Base-by-base conservation (phyloP, 495 filamentous ascomycete genomes). In the Letharia lupina region DNA sequence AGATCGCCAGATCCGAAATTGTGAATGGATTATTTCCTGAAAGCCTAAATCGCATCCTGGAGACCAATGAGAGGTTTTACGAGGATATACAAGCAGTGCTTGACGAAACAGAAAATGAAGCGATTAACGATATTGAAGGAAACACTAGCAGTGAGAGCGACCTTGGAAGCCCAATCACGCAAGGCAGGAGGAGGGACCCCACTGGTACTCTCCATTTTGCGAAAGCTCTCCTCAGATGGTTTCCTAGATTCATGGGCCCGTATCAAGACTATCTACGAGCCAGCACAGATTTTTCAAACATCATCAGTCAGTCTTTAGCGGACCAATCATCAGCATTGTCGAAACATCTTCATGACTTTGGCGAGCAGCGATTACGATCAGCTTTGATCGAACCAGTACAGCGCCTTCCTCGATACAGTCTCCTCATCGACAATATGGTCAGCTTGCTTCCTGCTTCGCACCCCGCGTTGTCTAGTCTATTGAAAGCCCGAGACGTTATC, bases 381-480 rank as follows among this genome's bases (percentile, higher is more conserved):
- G 80, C 93, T 61, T 81, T 98, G 54, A 98, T 98, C 76, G 94
- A 99, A 76, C 94, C 94, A 1, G 92, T 99, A 12, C 94, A 99
- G 74, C 83, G 94, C 35, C 82, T 99, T 61, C 94, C 94, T 48
- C 89, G 94, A 9, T 99, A 99, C 75, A 96, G 89, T 72, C 79
- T 99, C 11, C 86, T 97, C 69, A 96, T 99, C 68, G 95, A 98
- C 77, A 93, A 93, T 68, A 97, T 99, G 75, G 82, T 91, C 61
- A 85, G 86, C 67, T 88, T 86, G 68, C 81, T 99, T 13, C 92
- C 93, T 10, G 81, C 90, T 48, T 85, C 89, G 13, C 91, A 98
- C 71, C 88, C 89, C 23, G 92, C 91, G 1, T 79, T 96, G 59
- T 84, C 87, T 67, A 80, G 79, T 11, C 85, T 99, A 72, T 81